Evolutionary conservation across 2,329 filamentous ascomycete genomes (phyloP).

Genomic region (Berkeleyomyces basicola): DNA sequence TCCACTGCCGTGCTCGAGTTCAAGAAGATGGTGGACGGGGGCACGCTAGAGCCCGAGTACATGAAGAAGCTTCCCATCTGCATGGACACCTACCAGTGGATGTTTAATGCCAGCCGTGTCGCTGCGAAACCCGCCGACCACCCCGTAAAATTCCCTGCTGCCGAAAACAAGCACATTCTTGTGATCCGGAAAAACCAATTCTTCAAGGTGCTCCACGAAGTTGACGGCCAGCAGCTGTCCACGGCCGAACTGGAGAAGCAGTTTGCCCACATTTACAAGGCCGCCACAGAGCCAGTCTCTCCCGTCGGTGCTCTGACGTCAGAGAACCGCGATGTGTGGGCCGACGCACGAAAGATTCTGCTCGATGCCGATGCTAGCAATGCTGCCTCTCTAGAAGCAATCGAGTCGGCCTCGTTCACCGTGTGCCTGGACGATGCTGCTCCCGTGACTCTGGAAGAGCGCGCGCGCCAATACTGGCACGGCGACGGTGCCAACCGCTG

Average conservation of each 20-base stretch:
- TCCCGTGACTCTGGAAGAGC: slow-evolving; percentile 88
- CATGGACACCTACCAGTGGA: slow-evolving; percentile 97
- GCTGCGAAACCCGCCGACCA: slow-evolving; percentile 69
- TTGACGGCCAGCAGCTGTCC: slow-evolving; percentile 72
- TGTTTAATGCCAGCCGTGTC: slow-evolving; percentile 91
- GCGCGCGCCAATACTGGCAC: slow-evolving; percentile 94
- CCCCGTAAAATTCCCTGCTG: slow-evolving; percentile 59
- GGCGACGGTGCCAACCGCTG: slow-evolving; percentile 90
- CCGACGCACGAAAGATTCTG: slow-evolving; percentile 63
- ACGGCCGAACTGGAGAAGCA: slow-evolving; percentile 78
- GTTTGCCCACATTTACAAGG: slow-evolving; percentile 70
- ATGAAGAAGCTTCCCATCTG: slow-evolving; percentile 96
- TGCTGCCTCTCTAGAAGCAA: slow-evolving; percentile 56
- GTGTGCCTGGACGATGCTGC: slow-evolving; percentile 85
- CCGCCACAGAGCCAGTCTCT: slow-evolving; percentile 46
- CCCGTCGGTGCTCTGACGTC: slow-evolving; percentile 74
- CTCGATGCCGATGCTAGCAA: slow-evolving; percentile 65
- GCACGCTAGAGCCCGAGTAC: slow-evolving; percentile 85
- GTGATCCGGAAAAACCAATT: slow-evolving; percentile 93
- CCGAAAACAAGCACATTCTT: slow-evolving; percentile 72
- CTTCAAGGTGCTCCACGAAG: slow-evolving; percentile 76
- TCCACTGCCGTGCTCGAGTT: slow-evolving; percentile 77
- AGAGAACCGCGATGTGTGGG: slow-evolving; percentile 87
- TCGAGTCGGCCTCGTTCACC: slow-evolving; percentile 80
- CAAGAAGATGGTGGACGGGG: slow-evolving; percentile 75